Conservation (phyloP, 78 protist species). For the Isochrysis galbana region DNA sequence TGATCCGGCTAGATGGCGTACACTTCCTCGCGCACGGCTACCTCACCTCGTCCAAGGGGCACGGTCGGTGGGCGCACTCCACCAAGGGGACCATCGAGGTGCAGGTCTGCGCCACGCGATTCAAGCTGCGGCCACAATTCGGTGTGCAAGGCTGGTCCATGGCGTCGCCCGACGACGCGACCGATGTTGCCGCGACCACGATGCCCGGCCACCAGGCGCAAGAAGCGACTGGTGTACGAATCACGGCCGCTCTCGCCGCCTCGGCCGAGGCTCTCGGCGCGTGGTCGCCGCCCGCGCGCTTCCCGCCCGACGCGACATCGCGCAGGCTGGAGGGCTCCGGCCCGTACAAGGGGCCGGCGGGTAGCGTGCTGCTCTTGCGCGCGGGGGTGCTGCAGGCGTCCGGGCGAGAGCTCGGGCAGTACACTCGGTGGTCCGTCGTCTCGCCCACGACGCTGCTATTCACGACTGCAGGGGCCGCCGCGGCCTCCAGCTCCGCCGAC, state of each 20-base stretch:
- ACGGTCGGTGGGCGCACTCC: background rate
- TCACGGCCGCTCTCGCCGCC: background rate
- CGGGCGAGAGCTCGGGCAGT: background rate
- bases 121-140: too few species aligned
- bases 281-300: background rate
- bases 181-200: background rate
- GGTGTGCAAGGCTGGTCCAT: too few species aligned
- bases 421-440: background rate
- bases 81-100: background rate
- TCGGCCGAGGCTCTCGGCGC: background rate
- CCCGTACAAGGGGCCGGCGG: background rate
- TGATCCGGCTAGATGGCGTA: background rate
- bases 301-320: background rate
- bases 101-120: background rate
- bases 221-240: background rate
- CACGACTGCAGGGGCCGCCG: background rate
- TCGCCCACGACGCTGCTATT: background rate
- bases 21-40: background rate
- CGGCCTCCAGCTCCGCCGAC: background rate
- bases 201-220: background rate
- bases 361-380: background rate
- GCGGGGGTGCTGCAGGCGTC: background rate
- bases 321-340: background rate
- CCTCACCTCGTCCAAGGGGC: background rate
- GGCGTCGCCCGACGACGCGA: too few species aligned